Conservation (phyloP, 495 filamentous ascomycete species). For the Neurospora sp. region DNA sequence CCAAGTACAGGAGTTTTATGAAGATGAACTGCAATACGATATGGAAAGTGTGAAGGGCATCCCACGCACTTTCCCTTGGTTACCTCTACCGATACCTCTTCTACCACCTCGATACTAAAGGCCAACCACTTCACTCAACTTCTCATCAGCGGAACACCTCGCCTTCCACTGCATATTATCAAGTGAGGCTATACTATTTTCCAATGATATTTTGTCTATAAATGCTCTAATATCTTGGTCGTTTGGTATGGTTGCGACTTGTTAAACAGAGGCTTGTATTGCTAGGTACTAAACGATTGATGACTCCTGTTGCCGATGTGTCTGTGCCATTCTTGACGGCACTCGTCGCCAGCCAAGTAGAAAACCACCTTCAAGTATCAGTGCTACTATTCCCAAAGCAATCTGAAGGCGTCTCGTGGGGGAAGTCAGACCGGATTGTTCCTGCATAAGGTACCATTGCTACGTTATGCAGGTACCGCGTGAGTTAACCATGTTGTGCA, state of each 20-base stretch:
- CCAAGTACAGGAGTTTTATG: no score
- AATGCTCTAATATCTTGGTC: no score
- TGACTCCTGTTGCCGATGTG: neutral
- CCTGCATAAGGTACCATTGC: neutral
- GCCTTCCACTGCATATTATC: no score
- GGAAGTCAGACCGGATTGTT: neutral
- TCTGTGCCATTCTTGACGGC: neutral
- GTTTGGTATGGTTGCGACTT: neutral
- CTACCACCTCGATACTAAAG: no score
- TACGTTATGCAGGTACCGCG: neutral
- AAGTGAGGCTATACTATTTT: no score
- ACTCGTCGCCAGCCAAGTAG: neutral
- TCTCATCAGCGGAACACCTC: no score
- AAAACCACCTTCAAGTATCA: neutral
- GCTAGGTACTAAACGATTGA: neutral
- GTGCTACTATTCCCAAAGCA: neutral
- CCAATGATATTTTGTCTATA: no score
- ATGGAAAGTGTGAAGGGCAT: no score
- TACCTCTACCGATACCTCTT: no score
- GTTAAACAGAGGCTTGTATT: neutral
- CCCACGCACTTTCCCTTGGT: no score
- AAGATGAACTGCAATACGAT: no score
- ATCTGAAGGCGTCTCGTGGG: neutral
- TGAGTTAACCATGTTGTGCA: neutral
- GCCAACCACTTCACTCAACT: no score